Conservation (phyloP, 495 filamentous ascomycete genomes). For the Tuber calosporum region DNA sequence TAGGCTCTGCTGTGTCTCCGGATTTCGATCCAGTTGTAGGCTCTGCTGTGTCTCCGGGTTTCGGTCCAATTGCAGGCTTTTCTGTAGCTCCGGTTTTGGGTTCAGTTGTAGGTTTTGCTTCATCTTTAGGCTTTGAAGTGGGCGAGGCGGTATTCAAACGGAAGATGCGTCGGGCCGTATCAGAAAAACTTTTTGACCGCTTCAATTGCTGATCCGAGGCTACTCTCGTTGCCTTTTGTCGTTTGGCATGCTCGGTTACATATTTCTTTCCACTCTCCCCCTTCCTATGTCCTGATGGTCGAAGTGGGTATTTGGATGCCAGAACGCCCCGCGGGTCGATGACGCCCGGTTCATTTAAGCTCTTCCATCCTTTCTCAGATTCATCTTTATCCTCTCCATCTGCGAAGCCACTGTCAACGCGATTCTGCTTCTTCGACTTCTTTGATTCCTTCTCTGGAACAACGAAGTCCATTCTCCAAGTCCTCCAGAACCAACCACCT, state of each 20-base stretch:
- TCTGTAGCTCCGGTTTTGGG: neutral
- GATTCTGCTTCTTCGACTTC: neutral
- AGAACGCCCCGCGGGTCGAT: constrained; percentile 36
- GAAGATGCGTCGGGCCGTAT: constrained; percentile 16
- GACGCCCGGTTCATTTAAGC: constrained; percentile 36
- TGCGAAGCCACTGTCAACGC: constrained; percentile 31
- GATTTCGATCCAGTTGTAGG: neutral
- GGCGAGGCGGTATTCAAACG: neutral
- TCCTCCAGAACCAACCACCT: constrained; percentile 31
- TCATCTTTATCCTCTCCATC: constrained; percentile 6
- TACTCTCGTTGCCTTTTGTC: constrained; percentile 7
- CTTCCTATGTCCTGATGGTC: constrained; percentile 4
- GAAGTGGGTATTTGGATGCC: constrained; percentile 25
- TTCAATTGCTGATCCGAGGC: constrained; percentile 12
- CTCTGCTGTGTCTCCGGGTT: neutral
- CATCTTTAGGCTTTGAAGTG: neutral
- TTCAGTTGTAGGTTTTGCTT: neutral
- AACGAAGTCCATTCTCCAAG: constrained; percentile 33
- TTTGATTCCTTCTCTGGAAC: constrained; percentile 20
- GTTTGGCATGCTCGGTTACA: constrained; percentile 9
- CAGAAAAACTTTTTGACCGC: constrained; percentile 15
- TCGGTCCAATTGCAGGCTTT: neutral
- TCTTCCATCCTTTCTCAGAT: constrained; percentile 15
- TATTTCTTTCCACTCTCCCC: constrained; percentile 33
- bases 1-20: neutral